These are phyloP conservation scores for Flaveria robusta DNA, from an alignment of 129 eudicot genomes.

Conservation along the genomic window DNA sequence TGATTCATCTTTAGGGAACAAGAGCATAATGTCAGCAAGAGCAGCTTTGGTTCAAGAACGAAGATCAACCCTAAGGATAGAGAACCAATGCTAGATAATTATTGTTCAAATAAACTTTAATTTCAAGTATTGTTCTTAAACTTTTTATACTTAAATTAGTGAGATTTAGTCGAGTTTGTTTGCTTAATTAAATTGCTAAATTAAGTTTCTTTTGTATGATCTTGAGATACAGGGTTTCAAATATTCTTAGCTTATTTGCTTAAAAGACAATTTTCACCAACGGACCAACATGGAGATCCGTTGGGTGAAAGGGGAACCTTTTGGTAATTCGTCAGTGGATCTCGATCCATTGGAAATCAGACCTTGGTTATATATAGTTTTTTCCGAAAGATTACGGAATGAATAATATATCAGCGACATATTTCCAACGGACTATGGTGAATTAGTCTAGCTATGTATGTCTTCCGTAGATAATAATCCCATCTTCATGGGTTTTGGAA, in stretches of 20 bases:
- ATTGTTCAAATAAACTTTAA: not conserved
- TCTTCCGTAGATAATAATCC: no score
- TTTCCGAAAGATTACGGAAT: no score
- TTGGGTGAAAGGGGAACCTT: no score
- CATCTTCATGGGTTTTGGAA: no score
- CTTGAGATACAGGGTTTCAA: constrained; percentile 7
- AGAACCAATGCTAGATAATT: constrained; percentile 30
- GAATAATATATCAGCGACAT: no score
- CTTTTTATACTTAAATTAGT: constrained; percentile 4
- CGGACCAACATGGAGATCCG: no score
- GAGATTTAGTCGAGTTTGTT: constrained; percentile 10
- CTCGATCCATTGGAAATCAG: no score
- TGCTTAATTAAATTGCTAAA: not conserved
- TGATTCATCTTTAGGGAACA: constrained; percentile 56
- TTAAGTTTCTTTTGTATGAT: constrained; percentile 1
- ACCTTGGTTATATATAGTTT: no score
- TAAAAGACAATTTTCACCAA: no score
- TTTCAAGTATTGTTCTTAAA: constrained; percentile 8
- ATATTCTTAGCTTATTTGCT: constrained; percentile 4
- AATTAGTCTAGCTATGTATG: not conserved
- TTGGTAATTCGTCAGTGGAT: no score
- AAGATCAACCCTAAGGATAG: constrained; percentile 43
- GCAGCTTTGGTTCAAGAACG: constrained; percentile 69
- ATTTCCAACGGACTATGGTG: not conserved
- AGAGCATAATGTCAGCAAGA: constrained; percentile 62